Evolutionary conservation across 768 basidiomycete genomes (phyloP), one percentile per base, ranked within the genome.

Genomic region (Cystofilobasidium ferigula): DNA sequence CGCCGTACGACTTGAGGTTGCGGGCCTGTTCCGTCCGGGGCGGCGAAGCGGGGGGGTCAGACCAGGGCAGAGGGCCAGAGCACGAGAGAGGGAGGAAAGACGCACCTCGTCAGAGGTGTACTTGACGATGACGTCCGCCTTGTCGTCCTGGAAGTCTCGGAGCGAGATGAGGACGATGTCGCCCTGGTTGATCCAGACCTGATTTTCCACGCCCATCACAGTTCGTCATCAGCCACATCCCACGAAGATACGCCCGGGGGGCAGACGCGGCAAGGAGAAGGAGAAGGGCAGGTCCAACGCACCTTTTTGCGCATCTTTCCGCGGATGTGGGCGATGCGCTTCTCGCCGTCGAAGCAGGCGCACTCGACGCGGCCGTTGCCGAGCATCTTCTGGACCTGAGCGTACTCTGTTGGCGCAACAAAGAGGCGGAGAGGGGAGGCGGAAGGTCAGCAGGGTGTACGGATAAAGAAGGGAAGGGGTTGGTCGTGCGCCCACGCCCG

Each of bases 301-400:
- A 87, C 94, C 87, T 99, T 99, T 80, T 98, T 99, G 72, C 95
- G 80, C 94, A 99, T 93, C 80, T 97, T 97, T 43, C 95, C 95
- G 78, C 95, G 83, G 72, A 99, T 98, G 76, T 99, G 95, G 12
- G 91, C 93, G 76, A 98, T 80, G 74, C 95, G 82, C 78, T 95
- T 97, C 82, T 94, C 92, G 34, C 95, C 94, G 76, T 99, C 95
- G 74, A 98, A 97, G 79, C 94, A 98, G 73, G 86, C 83, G 2
- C 93, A 94, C 80, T 97, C 94, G 65, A 99, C 78, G 47, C 93
- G 86, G 24, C 95, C 94, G 74, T 99, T 99, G 35, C 95, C 95
- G 48, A 99, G 82, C 95, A 99, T 99, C 81, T 98, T 99, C 62
- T 79, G 85, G 59, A 98, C 95, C 77, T 98, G 95, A 20, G 91